Evolutionary conservation across 345 rosid species (phyloP).

Genomic region (Gossypium ekmanianum): DNA sequence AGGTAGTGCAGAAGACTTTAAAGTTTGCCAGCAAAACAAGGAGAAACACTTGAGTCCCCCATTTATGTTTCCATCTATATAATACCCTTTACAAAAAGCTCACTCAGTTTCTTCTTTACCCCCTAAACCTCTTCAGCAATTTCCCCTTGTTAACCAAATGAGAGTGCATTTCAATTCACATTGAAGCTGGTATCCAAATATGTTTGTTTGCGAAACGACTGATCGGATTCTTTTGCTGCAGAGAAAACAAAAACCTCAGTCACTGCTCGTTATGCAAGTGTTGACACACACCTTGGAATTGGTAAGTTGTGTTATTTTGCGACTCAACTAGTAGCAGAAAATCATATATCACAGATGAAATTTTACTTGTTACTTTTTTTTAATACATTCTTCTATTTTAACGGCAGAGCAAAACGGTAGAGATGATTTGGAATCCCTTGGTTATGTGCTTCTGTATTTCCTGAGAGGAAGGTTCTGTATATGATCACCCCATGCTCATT

Average conservation of each 20-base stretch:
- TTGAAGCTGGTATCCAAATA: neutral
- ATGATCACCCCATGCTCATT: neutral
- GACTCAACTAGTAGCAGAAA: neutral
- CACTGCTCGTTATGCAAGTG: slow-evolving; percentile 91
- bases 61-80: no score
- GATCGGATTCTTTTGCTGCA: slow-evolving; percentile 25
- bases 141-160: no score
- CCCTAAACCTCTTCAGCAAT: no score
- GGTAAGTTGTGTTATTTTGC: slow-evolving; percentile 39
- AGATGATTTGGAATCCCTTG: slow-evolving; percentile 90
- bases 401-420: slow-evolving; percentile 79
- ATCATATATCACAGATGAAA: neutral
- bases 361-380: neutral
- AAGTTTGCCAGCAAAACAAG: no score
- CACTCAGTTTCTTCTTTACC: no score
- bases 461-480: slow-evolving; percentile 68
- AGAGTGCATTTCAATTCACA: no score
- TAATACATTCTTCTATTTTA: slow-evolving; percentile 12
- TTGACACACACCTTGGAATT: slow-evolving; percentile 78
- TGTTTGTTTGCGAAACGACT: slow-evolving; percentile 7
- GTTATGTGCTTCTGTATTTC: slow-evolving; percentile 84
- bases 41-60: no score
- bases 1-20: no score
- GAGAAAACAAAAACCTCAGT: slow-evolving; percentile 84
- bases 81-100: no score